Percentiles rank a stretch among this genome's conserved stretches.
Conservation (phyloP, 140 eudicot species). For the Stevia rebaudiana region DNA sequence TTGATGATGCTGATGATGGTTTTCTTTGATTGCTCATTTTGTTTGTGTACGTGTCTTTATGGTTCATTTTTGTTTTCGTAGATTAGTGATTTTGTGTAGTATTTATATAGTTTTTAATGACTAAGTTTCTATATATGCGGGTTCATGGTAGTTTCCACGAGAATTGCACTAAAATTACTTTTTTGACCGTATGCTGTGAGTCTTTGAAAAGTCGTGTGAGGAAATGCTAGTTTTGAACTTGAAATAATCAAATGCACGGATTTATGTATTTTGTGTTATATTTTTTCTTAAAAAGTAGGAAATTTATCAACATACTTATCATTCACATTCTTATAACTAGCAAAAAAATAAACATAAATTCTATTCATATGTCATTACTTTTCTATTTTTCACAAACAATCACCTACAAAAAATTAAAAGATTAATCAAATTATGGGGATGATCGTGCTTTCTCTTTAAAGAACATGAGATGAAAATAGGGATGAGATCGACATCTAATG, state of each 20-base stretch:
- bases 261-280: not conserved
- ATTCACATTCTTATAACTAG: no score
- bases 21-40: constrained; percentile 13
- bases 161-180: constrained; percentile 30
- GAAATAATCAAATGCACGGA: constrained; percentile 6
- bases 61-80: constrained; percentile 5
- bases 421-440: no score
- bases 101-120: constrained; percentile 19
- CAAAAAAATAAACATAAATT: no score
- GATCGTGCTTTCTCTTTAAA: no score
- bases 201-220: constrained; percentile 32
- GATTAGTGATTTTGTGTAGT: constrained; percentile 10
- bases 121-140: constrained; percentile 28
- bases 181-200: constrained; percentile 26
- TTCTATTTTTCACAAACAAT: no score
- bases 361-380: no score
- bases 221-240: constrained; percentile 13
- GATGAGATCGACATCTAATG: no score
- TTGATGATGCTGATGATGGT: constrained; percentile 20
- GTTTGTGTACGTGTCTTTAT: constrained; percentile 6
- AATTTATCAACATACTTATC: no score
- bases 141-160: constrained; percentile 30
- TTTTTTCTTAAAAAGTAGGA: not conserved
- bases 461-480: no score
- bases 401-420: no score